Base-by-base conservation (phyloP, 176 grass and related monocot species). In the Luzula sylvatica region DNA sequence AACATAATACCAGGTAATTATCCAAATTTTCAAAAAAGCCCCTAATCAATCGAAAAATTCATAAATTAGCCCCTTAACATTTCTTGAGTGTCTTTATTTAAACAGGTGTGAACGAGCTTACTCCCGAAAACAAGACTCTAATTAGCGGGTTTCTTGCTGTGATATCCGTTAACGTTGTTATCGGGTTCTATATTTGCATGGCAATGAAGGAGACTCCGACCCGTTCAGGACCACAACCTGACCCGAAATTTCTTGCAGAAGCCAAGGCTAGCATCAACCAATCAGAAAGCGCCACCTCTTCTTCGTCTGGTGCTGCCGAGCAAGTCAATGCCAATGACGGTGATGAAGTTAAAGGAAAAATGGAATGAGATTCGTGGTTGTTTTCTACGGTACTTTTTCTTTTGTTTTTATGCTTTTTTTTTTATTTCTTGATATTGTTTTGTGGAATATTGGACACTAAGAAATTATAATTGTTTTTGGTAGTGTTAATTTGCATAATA, bases 61-160 rank as follows among this genome's bases (percentile, higher is more conserved):
- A 3, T 43, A 42, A 43, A 25, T 15, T 14, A 8, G 23, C 51
- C 45, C 61, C 1, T 20, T 46, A 15, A 20, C 7, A 57, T 21
- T 11, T 20, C 25, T 0, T 67, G 47, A 46, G 50, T 3, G 11
- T 55, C 5, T 3, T 46, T 73, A 18, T 11, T 25, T 39, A 72
- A 55, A 42, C 46, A 79, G 89, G 83, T 58, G 73, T 69, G 8
- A 45, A 38, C 53, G 70, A 82, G 63, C 64, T 95, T 42, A 88
- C 89, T 12, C 67, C 83, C 24, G 76, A 80, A 0, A 29, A 74
- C 0, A 80, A 88, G 35, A 95, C 89, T 22, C 66, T 95, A 19
- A 41, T 71, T 15, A 88, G 83, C 14, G 83, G 89, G 48, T 95
- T 95, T 66, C 61, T 95, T 26, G 89, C 89, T 9, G 80, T 95